Evolutionary conservation across 2,329 filamentous ascomycete species (phyloP).

Genomic region (Exophiala calicioides): DNA sequence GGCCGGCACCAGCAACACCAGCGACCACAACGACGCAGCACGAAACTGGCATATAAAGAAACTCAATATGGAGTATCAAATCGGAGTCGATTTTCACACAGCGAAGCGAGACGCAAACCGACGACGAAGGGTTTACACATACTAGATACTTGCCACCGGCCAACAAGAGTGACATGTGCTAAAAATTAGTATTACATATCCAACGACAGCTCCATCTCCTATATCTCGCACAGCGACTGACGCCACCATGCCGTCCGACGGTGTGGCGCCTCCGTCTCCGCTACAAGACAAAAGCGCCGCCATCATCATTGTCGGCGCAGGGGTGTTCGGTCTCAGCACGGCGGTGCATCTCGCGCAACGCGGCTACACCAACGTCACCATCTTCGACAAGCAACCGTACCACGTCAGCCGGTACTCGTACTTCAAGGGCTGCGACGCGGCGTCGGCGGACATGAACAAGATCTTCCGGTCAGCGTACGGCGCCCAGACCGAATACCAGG

Average conservation of each 20-base stretch:
- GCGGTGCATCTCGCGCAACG: constrained; percentile 37
- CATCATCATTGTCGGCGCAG: constrained; percentile 52
- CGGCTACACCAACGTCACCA: constrained; percentile 51
- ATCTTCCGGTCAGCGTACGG: constrained; percentile 45
- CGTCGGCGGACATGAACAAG: constrained; percentile 30
- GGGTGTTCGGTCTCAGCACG: constrained; percentile 55
- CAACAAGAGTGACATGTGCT: too few species aligned
- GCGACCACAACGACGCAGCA: too few species aligned
- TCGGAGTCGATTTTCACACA: too few species aligned
- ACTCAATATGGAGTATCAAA: neutral
- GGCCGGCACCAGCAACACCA: too few species aligned
- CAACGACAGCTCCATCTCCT: too few species aligned
- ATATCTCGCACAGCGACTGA: too few species aligned
- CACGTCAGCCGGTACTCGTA: constrained; percentile 46
- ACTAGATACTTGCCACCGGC: too few species aligned
- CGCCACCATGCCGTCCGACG: too few species aligned
- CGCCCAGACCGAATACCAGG: constrained; percentile 49
- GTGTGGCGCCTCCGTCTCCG: neutral
- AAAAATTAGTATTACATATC: too few species aligned
- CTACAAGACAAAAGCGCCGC: constrained; percentile 1
- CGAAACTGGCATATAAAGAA: too few species aligned
- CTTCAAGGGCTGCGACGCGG: constrained; percentile 45
- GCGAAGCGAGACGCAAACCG: too few species aligned
- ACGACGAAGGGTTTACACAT: too few species aligned
- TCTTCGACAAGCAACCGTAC: constrained; percentile 52